These are phyloP conservation scores for Ramalina peruviana DNA, from an alignment of 495 filamentous ascomycete species.

Conservation along the genomic window DNA sequence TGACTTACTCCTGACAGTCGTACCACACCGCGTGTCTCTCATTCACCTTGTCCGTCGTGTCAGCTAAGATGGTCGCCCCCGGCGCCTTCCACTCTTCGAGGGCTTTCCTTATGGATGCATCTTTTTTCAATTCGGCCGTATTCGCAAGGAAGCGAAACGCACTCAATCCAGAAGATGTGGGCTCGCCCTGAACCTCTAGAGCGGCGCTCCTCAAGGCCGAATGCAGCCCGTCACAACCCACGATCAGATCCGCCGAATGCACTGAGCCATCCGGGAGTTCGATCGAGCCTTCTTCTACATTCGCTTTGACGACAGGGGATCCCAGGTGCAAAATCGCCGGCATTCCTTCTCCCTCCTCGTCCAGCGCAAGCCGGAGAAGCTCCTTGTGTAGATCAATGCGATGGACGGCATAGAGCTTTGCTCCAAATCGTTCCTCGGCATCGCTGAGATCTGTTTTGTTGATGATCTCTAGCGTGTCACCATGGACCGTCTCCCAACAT, in stretches of 20 bases:
- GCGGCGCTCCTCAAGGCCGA: constrained; percentile 15
- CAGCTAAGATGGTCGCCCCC: constrained; percentile 19
- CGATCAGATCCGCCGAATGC: constrained; percentile 28
- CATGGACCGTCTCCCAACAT: constrained; percentile 6
- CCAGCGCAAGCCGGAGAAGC: constrained; percentile 28
- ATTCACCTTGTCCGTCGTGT: not conserved
- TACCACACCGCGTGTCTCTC: constrained; percentile 29
- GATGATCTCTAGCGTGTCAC: constrained; percentile 8
- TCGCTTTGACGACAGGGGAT: constrained; percentile 18
- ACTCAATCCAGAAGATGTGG: constrained; percentile 20
- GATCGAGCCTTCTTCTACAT: constrained; percentile 28
- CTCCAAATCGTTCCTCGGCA: constrained; percentile 8
- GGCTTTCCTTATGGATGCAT: constrained; percentile 18
- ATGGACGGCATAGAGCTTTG: constrained; percentile 32
- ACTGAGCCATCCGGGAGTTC: constrained; percentile 19
- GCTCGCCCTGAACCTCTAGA: constrained; percentile 9
- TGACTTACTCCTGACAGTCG: constrained; percentile 26
- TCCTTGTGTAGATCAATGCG: constrained; percentile 38
- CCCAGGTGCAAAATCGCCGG: constrained; percentile 23
- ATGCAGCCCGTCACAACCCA: constrained; percentile 40
- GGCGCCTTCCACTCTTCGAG: constrained; percentile 18
- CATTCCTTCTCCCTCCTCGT: constrained; percentile 18
- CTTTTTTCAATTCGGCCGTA: constrained; percentile 20
- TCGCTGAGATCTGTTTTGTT: constrained; percentile 13
- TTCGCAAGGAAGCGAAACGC: constrained; percentile 35